These are phyloP conservation scores for Echinosophora koreensis DNA, from an alignment of 306 rosid species.

Conservation along the genomic window DNA sequence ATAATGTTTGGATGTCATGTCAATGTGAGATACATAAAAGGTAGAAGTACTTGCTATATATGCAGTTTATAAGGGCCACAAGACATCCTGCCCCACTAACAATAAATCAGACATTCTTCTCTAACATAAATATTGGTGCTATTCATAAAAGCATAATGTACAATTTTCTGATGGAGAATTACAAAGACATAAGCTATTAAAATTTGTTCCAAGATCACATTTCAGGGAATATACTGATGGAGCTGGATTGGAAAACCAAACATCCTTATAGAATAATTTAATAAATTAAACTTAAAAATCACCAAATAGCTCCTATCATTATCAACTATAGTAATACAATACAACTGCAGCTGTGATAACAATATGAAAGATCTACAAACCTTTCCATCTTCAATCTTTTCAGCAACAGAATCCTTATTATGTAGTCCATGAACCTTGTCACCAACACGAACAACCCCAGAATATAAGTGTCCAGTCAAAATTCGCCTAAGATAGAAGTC, in stretches of 20 bases:
- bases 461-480: no score
- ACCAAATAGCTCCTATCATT: constrained; percentile 21
- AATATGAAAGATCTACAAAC: constrained; percentile 53
- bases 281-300: constrained; percentile 16
- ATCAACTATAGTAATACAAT: constrained; percentile 28
- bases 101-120: constrained; percentile 13
- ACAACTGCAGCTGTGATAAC: constrained; percentile 28
- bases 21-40: constrained; percentile 16
- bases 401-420: background rate
- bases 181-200: constrained; percentile 3
- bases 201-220: constrained; percentile 6
- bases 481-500: no score
- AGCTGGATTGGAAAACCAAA: constrained; percentile 20
- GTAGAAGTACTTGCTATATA: constrained; percentile 10
- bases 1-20: background rate
- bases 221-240: background rate
- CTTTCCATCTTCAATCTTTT: constrained; percentile 97
- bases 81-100: background rate
- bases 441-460: no score
- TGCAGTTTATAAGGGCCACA: background rate
- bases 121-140: constrained; percentile 1
- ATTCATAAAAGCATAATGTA: constrained; percentile 8
- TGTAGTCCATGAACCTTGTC: no score
- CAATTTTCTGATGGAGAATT: background rate
- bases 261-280: constrained; percentile 14